phyloP scores from a whole-genome alignment of 192 early-diverging fungal species.

The Coemansia sp. region DNA sequence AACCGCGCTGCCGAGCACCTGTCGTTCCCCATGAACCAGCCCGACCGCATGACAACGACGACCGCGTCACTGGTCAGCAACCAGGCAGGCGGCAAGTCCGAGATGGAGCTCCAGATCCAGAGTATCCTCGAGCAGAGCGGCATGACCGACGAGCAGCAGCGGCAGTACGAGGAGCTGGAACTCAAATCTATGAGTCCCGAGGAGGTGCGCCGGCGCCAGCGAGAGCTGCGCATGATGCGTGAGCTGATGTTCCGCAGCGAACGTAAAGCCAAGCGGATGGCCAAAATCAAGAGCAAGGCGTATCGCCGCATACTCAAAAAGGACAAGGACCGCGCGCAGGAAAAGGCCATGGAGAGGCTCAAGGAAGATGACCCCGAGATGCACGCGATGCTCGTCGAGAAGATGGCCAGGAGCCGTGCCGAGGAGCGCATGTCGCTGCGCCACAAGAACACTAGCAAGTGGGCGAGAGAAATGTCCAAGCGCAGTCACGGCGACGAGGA shows the following conservation, averaged over 20 bases:
- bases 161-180: constrained; percentile 84
- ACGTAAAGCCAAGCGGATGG: constrained; percentile 85
- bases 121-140: constrained; percentile 69
- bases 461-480: constrained; percentile 86
- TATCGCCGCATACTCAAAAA: constrained; percentile 89
- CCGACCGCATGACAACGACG: background rate
- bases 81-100: constrained; percentile 51
- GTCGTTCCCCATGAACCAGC: constrained; percentile 59
- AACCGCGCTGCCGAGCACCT: constrained; percentile 88
- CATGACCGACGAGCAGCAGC: constrained; percentile 75
- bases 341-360: constrained; percentile 67
- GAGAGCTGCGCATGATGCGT: constrained; percentile 88
- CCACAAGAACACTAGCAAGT: constrained; percentile 96
- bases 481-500: constrained; percentile 59
- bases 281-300: constrained; percentile 98
- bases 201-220: constrained; percentile 74
- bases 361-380: constrained; percentile 71
- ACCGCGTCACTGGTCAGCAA: constrained; percentile 17
- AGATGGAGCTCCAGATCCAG: constrained; percentile 82
- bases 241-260: constrained; percentile 94
- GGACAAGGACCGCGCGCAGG: constrained; percentile 66
- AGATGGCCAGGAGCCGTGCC: constrained; percentile 62
- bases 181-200: constrained; percentile 82
- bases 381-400: constrained; percentile 46
- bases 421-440: constrained; percentile 91